Conservation (phyloP, 1,284 basidiomycete species). For the Bondarzewia mesenterica region DNA sequence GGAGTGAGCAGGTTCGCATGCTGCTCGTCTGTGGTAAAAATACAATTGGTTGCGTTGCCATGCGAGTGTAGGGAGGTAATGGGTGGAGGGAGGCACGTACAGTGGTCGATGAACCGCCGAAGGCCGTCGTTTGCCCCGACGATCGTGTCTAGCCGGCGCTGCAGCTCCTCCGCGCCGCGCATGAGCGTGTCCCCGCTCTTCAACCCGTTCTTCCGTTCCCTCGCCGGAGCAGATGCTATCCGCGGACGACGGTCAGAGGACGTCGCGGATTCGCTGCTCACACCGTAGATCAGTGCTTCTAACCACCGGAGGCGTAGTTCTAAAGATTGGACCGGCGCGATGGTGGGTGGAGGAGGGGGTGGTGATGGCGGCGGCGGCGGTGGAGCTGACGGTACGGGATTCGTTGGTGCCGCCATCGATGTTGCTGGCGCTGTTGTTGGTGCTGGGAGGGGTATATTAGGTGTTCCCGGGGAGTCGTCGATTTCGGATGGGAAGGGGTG, state of each 20-base stretch:
- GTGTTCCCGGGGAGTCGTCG: conserved; percentile 8
- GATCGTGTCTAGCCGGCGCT: conserved; percentile 43
- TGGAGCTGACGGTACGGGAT: too few species aligned
- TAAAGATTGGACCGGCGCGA: conserved; percentile 58
- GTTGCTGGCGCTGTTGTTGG: background rate
- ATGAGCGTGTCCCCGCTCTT: conserved; percentile 46
- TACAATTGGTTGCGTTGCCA: background rate
- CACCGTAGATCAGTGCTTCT: conserved; percentile 64
- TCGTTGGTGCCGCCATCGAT: too few species aligned
- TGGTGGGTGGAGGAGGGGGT: conserved; percentile 29
- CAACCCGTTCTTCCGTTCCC: conserved; percentile 26
- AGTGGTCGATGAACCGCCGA: conserved; percentile 64
- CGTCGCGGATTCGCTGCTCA: conserved; percentile 36
- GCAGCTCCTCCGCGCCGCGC: conserved; percentile 51
- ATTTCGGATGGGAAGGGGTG: conserved; percentile 14
- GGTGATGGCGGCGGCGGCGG: conserved; percentile 2
- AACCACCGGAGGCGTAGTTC: conserved; percentile 70
- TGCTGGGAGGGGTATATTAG: background rate
- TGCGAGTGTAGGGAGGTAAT: background rate
- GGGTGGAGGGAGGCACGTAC: conserved; percentile 31
- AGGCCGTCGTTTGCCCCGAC: conserved; percentile 64
- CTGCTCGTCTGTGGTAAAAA: conserved; percentile 49
- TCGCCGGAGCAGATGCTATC: conserved; percentile 24
- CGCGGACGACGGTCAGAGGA: too few species aligned
- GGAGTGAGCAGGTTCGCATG: conserved; percentile 66